Evolutionary conservation across 257 asterid species (phyloP).

Genomic region (Misopates orontium): DNA sequence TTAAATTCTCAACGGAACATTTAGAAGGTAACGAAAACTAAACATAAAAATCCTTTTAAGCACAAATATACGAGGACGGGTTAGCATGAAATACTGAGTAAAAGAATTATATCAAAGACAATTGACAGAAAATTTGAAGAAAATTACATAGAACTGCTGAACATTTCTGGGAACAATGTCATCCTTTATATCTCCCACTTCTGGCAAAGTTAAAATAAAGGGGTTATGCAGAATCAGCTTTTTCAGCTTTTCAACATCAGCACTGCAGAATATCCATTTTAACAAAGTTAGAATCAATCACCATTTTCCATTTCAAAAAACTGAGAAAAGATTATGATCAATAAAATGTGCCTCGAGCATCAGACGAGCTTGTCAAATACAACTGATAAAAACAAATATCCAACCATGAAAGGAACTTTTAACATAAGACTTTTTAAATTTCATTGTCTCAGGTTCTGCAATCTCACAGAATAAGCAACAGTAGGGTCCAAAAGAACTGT

Average conservation of each 20-base stretch:
- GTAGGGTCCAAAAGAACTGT: constrained; percentile 8
- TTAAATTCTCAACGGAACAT: constrained; percentile 16
- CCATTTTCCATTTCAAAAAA: background rate
- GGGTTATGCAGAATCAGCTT: constrained; percentile 93
- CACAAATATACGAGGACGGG: constrained; percentile 3
- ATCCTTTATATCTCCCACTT: constrained; percentile 82
- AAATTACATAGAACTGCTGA: constrained; percentile 88
- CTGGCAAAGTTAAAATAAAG: constrained; percentile 73
- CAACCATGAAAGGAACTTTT: constrained; percentile 1
- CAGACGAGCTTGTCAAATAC: constrained; percentile 5
- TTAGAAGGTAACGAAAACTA: background rate
- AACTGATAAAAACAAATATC: constrained; percentile 1
- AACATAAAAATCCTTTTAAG: background rate
- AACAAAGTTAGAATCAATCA: constrained; percentile 20
- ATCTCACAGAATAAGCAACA: constrained; percentile 21
- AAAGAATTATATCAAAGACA: background rate
- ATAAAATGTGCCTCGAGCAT: constrained; percentile 13
- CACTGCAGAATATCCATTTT: constrained; percentile 52
- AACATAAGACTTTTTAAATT: background rate
- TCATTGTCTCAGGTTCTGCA: background rate
- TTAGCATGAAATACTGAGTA: background rate
- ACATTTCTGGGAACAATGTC: constrained; percentile 82
- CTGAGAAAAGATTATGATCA: background rate
- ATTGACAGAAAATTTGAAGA: background rate
- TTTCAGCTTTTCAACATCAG: constrained; percentile 90